A percentile compares a stretch with the other conserved stretches of the same genome.
Conservation (phyloP, 2,329 filamentous ascomycete species). For the Aspergillus ibericus region DNA sequence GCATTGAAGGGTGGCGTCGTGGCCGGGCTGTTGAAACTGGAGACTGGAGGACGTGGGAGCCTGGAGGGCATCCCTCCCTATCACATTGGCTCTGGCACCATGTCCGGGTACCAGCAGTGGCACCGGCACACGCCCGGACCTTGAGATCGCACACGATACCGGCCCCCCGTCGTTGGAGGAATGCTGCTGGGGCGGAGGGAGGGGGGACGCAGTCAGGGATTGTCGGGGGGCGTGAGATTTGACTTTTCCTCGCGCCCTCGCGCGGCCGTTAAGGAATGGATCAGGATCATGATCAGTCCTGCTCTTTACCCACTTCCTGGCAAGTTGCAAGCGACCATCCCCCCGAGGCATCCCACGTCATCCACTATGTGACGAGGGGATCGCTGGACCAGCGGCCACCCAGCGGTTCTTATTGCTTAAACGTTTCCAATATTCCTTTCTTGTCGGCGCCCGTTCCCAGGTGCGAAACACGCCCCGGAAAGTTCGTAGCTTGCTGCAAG, state of each 20-base stretch:
- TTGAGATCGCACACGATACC: slow-evolving; percentile 14
- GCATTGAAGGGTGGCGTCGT: slow-evolving; percentile 5
- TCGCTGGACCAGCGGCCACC: background rate
- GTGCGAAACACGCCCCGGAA: slow-evolving; percentile 4
- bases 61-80: slow-evolving; percentile 3
- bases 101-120: slow-evolving; percentile 13
- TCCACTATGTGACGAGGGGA: slow-evolving; percentile 6
- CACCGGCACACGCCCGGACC: slow-evolving; percentile 8
- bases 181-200: slow-evolving; percentile 11
- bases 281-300: background rate
- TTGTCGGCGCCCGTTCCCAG: slow-evolving; percentile 2
- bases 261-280: slow-evolving; percentile 1
- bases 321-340: background rate
- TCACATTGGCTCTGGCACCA: slow-evolving; percentile 7
- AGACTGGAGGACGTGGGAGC: background rate
- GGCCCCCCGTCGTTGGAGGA: slow-evolving; percentile 11
- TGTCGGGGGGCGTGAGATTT: background rate
- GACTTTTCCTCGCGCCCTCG: background rate
- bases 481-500: slow-evolving; percentile 11
- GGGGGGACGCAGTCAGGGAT: background rate
- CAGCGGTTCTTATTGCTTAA: too few species aligned
- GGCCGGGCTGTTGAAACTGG: background rate
- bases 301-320: background rate
- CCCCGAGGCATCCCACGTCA: slow-evolving; percentile 11
- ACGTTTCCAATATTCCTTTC: slow-evolving; percentile 1